A percentile compares a stretch with the other conserved stretches of the same genome.
Evolutionary conservation across 805 yeast species (phyloP).

Genomic region (Aciculoconidium aculeatum): DNA sequence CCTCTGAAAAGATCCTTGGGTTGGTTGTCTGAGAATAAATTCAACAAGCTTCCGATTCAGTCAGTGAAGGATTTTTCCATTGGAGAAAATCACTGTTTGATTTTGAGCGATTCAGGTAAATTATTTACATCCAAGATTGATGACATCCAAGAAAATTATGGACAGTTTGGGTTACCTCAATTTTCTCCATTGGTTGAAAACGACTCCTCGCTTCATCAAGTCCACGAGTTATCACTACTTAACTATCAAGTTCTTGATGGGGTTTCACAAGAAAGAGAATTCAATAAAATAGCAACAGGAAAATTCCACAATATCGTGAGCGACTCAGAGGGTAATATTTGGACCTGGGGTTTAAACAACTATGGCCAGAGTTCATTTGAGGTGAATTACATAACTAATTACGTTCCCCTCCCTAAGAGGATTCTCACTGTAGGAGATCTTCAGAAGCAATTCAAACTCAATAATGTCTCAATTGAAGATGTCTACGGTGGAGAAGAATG

Average conservation of each 20-base stretch:
- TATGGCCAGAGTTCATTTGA: slow-evolving; percentile 81
- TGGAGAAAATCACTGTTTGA: slow-evolving; percentile 68
- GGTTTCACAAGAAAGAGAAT: slow-evolving; percentile 34
- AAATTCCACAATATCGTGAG: slow-evolving; percentile 63
- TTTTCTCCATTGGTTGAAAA: slow-evolving; percentile 54
- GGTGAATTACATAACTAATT: slow-evolving; percentile 59
- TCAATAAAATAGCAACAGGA: slow-evolving; percentile 67
- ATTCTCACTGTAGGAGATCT: slow-evolving; percentile 20
- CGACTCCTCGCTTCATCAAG: slow-evolving; percentile 18
- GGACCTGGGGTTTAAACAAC: slow-evolving; percentile 81
- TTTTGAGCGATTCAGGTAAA: slow-evolving; percentile 53
- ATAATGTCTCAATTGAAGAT: slow-evolving; percentile 42
- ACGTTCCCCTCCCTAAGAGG: slow-evolving; percentile 63
- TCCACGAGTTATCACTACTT: slow-evolving; percentile 49
- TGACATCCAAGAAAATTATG: slow-evolving; percentile 37
- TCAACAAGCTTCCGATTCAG: slow-evolving; percentile 13
- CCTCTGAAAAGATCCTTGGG: slow-evolving; percentile 15
- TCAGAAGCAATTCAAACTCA: slow-evolving; percentile 19
- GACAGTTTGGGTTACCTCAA: slow-evolving; percentile 81
- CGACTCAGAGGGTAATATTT: slow-evolving; percentile 64
- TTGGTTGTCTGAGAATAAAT: slow-evolving; percentile 10
- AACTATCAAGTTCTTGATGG: slow-evolving; percentile 40
- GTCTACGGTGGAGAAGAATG: slow-evolving; percentile 72
- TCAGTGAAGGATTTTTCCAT: slow-evolving; percentile 43
- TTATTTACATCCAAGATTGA: slow-evolving; percentile 57